A percentile compares a stretch with the other conserved stretches of the same genome.
Evolutionary conservation across 192 early-diverging fungal genomes (phyloP).

Genomic region (Umbelopsis sp.): DNA sequence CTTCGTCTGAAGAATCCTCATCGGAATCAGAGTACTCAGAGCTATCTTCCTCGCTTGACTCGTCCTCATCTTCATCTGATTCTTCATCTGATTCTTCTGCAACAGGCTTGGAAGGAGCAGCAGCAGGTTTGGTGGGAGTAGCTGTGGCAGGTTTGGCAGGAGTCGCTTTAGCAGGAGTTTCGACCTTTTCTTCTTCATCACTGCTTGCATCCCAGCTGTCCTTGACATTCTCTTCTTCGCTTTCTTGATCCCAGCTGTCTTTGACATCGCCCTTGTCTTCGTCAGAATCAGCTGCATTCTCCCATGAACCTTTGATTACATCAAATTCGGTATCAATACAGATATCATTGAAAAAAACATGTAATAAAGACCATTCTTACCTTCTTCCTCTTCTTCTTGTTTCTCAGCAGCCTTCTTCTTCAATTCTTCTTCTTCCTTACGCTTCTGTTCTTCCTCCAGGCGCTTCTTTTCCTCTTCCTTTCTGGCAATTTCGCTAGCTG

Average conservation of each 20-base stretch:
- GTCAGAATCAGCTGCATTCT: conserved; percentile 46
- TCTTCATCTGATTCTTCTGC: conserved; percentile 43
- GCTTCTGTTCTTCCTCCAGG: conserved; percentile 34
- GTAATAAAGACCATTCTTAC: not conserved
- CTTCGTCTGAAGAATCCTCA: conserved; percentile 58
- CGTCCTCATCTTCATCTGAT: conserved; percentile 45
- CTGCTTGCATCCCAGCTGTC: conserved; percentile 59
- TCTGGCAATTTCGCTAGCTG: not conserved
- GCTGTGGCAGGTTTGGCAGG: conserved; percentile 32
- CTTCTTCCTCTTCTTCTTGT: conserved; percentile 37
- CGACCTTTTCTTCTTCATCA: conserved; percentile 56
- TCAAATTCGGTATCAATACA: conserved; percentile 6
- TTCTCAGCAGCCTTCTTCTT: conserved; percentile 45
- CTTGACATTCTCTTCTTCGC: conserved; percentile 53
- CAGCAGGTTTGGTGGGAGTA: conserved; percentile 17
- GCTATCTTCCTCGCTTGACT: conserved; percentile 37
- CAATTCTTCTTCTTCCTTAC: conserved; percentile 37
- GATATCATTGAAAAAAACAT: not conserved
- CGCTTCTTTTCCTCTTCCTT: conserved; percentile 40
- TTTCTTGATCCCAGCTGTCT: conserved; percentile 34
- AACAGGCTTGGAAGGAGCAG: conserved; percentile 31
- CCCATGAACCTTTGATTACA: conserved; percentile 28
- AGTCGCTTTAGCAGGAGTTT: conserved; percentile 26
- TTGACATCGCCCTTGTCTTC: conserved; percentile 42
- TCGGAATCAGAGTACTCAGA: conserved; percentile 52